Conservation (phyloP, 768 basidiomycete genomes). For the Xerocomellus amylosporus region DNA sequence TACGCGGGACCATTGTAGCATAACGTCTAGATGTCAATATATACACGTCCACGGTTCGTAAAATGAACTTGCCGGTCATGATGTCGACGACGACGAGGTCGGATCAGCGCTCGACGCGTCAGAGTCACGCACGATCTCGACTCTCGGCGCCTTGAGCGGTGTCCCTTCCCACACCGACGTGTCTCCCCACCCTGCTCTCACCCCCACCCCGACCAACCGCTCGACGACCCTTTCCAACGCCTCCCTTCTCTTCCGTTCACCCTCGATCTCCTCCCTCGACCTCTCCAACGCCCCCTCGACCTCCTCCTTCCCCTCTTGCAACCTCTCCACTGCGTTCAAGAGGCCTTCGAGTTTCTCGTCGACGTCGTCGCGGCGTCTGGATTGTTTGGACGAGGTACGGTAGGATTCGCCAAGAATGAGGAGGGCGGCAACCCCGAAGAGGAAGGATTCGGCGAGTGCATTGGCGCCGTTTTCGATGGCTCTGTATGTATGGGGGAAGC, state of each 20-base stretch:
- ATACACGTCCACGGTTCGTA: background rate
- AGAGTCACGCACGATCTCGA: conserved; percentile 31
- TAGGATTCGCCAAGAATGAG: conserved; percentile 77
- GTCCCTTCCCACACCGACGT: conserved; percentile 48
- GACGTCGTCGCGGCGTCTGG: conserved; percentile 68
- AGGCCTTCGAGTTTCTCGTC: conserved; percentile 70
- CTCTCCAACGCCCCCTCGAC: conserved; percentile 42
- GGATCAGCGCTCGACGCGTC: background rate
- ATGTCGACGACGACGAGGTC: background rate
- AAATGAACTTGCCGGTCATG: conserved; percentile 1
- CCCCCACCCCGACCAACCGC: conserved; percentile 65
- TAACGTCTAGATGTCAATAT: conserved; percentile 1
- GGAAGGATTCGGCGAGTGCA: conserved; percentile 78
- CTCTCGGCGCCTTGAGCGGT: conserved; percentile 48
- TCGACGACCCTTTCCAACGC: conserved; percentile 65
- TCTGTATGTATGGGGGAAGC: conserved; percentile 32
- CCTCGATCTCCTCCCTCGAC: conserved; percentile 43
- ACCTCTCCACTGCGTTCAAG: conserved; percentile 41
- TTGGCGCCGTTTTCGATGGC: conserved; percentile 88
- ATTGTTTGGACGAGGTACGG: conserved; percentile 66
- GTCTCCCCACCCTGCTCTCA: conserved; percentile 62
- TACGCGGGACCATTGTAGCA: conserved; percentile 1
- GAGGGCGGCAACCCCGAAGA: conserved; percentile 71
- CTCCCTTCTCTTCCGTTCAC: conserved; percentile 45
- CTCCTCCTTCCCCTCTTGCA: conserved; percentile 41